Base-by-base conservation (phyloP, 805 yeast species). In the Maudiozyma barnettii region DNA sequence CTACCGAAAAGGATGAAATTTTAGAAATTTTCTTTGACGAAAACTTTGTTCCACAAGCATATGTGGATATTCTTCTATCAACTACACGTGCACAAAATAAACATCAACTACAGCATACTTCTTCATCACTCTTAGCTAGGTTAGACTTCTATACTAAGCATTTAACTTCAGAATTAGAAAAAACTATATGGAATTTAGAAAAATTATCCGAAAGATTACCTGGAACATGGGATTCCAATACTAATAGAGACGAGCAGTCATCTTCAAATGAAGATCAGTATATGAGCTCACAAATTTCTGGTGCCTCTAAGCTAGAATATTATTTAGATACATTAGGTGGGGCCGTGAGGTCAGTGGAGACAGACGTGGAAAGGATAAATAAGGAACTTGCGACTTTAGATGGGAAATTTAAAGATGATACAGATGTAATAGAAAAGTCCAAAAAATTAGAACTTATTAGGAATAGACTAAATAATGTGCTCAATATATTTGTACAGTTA, bases 21-120 rank as follows among this genome's bases (percentile, higher is more conserved):
- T 62, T 82, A 3, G 65, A 78, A 12, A 82, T 83, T 79, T 84
- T 84, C 67, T 79, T 81, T 51, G 86, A 82, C 51, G 76, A 74
- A 19, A 77, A 75, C 22, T 83, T 82, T 57, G 77, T 75, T 16
- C 84, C 88, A 1, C 75, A 77, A 46, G 77, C 77, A 38, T 84
- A 76, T 55, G 72, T 84, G 18, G 86, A 84, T 58, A 80, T 84
- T 2, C 64, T 83, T 14, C 72, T 79, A 50, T 68, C 75, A 42
- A 63, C 73, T 18, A 67, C 73, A 3, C 51, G 70, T 37, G 42
- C 46, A 12, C 46, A 48, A 22, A 58, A 56, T 22, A 54, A 75
- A 26, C 64, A 68, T 35, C 62, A 69, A 23, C 61, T 79, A 16
- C 77, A 76, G 50, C 67, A 69, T 26, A 69, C 72, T 43, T 72